Evolutionary conservation across 2,329 filamentous ascomycete genomes (phyloP).

Genomic region (Pseudogymnoascus sp.): DNA sequence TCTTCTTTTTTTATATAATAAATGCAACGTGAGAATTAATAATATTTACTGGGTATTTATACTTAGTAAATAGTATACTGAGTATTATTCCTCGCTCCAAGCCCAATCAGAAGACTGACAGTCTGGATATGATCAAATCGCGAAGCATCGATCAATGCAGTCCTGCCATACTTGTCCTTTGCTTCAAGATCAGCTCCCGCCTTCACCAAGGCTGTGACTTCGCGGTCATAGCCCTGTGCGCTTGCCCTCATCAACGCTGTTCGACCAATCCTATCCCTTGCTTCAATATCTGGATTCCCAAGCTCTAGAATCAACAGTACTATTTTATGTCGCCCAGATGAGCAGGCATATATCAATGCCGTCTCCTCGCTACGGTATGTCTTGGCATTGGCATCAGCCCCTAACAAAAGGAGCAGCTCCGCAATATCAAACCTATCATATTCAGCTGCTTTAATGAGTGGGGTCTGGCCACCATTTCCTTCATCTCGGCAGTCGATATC

Average conservation of each 20-base stretch:
- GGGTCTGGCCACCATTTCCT: not conserved
- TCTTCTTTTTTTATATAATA: too few relatives aligned
- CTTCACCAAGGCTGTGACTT: not conserved
- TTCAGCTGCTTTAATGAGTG: not conserved
- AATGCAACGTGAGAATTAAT: too few relatives aligned
- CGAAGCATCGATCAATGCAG: not conserved
- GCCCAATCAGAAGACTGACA: not conserved
- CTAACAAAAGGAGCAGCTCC: not conserved
- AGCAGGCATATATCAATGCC: not conserved
- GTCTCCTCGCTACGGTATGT: not conserved
- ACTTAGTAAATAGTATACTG: too few relatives aligned
- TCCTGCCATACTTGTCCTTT: not conserved
- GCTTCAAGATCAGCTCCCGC: not conserved
- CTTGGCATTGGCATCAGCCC: not conserved
- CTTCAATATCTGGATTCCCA: not conserved
- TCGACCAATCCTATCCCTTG: not conserved
- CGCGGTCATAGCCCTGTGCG: not conserved
- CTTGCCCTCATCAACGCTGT: not conserved
- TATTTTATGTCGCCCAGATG: not conserved
- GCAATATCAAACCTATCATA: not conserved
- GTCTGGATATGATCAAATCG: not conserved
- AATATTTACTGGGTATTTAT: too few relatives aligned
- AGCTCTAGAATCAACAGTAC: not conserved
- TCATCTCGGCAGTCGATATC: not conserved
- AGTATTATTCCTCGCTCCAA: not conserved